Conservation (phyloP, 2,329 filamentous ascomycete genomes). For the Epichloe sibirici region DNA sequence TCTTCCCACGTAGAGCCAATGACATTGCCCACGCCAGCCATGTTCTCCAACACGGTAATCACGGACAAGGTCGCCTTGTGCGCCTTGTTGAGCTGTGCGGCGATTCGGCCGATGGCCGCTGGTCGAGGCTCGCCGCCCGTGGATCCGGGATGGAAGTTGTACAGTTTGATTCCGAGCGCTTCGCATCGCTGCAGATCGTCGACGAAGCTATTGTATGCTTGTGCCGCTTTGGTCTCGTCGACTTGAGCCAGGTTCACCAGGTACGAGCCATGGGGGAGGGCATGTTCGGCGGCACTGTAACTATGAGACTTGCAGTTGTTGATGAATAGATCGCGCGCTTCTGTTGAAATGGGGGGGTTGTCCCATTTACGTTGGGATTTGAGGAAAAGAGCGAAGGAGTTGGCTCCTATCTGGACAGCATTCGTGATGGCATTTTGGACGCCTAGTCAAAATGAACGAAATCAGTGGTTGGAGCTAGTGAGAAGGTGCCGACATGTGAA, state of each 20-base stretch:
- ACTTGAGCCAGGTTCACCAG: slow-evolving; percentile 89
- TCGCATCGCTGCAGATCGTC: slow-evolving; percentile 84
- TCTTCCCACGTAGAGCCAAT: slow-evolving; percentile 81
- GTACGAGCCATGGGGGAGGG: slow-evolving; percentile 90
- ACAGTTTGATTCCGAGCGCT: slow-evolving; percentile 73
- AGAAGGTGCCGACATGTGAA: neutral
- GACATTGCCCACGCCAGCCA: slow-evolving; percentile 82
- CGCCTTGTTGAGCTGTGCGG: slow-evolving; percentile 68
- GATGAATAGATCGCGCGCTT: slow-evolving; percentile 58
- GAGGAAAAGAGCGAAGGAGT: slow-evolving; percentile 87
- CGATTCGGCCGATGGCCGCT: slow-evolving; percentile 67
- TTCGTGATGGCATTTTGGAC: slow-evolving; percentile 82
- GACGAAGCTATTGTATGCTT: slow-evolving; percentile 76
- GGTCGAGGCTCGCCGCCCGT: slow-evolving; percentile 54
- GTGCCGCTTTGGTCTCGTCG: slow-evolving; percentile 65
- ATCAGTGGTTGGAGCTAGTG: too few species aligned
- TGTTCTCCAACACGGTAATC: slow-evolving; percentile 82
- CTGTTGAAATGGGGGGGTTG: slow-evolving; percentile 61
- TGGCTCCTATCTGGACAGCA: slow-evolving; percentile 70
- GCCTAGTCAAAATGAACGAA: slow-evolving; percentile 33
- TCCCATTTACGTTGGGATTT: slow-evolving; percentile 95
- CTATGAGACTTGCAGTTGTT: slow-evolving; percentile 52
- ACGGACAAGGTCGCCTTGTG: slow-evolving; percentile 66
- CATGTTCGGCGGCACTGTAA: slow-evolving; percentile 60
- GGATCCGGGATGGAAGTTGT: slow-evolving; percentile 95